Conservation (phyloP, 345 rosid genomes). For the Hibiscus mutabilis region DNA sequence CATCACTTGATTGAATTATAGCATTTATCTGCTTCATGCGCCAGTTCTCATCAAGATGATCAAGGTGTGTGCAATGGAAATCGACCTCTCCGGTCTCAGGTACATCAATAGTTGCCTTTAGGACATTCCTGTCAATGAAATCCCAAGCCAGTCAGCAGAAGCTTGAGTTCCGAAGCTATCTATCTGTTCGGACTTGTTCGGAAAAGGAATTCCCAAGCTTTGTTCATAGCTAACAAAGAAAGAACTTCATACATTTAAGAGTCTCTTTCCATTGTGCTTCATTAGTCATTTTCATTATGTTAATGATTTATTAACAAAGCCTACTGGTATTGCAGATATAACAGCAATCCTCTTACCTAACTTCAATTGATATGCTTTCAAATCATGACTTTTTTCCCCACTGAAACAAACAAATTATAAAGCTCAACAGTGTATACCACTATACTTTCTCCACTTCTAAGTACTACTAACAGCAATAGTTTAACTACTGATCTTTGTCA, state of each 20-base stretch:
- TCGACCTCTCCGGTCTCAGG: constrained; percentile 75
- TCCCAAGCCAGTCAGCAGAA: neutral
- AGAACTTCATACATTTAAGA: neutral
- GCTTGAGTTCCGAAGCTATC: neutral
- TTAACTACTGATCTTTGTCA: neutral
- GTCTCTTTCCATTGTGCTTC: neutral
- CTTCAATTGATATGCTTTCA: constrained; percentile 1
- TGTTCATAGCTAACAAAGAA: neutral
- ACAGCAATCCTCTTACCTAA: constrained; percentile 11
- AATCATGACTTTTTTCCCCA: neutral
- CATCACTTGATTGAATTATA: constrained; percentile 50
- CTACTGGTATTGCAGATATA: constrained; percentile 4
- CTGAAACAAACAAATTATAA: constrained; percentile 1
- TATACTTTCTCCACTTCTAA: too few species aligned
- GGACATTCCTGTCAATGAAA: constrained; percentile 51
- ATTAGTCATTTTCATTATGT: neutral
- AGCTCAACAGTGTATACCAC: neutral
- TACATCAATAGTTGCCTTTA: constrained; percentile 74
- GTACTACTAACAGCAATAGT: neutral
- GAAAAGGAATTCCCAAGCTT: neutral
- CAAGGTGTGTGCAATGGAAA: constrained; percentile 82
- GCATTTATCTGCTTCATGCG: constrained; percentile 88
- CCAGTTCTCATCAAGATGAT: constrained; percentile 89
- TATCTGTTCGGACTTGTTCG: neutral
- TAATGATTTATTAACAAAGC: constrained; percentile 3